Base-by-base conservation (phyloP, 1,139 yeast genomes). In the Meyerozyma carpophila region DNA sequence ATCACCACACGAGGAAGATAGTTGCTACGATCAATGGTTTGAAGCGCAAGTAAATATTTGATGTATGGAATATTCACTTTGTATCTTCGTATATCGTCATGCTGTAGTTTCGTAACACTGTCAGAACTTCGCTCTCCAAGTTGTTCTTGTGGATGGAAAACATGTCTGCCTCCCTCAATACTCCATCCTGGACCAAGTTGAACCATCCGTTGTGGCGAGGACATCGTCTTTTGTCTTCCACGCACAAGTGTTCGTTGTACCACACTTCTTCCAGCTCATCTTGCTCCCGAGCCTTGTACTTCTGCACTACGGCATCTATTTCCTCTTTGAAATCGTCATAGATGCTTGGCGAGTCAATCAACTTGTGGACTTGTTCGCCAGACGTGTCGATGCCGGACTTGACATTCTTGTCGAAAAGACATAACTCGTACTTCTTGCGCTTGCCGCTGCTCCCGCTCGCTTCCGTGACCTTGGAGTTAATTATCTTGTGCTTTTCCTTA, bases 21-120 rank as follows among this genome's bases (percentile, higher is more conserved):
- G 81, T 86, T 11, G 91, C 89, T 14, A 86, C 95, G 0, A 75
- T 86, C 51, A 82, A 85, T 52, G 95, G 95, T 5, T 49, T 61
- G 46, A 72, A 72, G 56, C 56, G 55, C 42, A 20, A 39, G 14
- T 32, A 11, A 40, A 42, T 21, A 21, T 21, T 5, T 21, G 24
- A 2, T 37, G 24, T n/a, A 32, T 16, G 8, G 21, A 2, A 32
- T 31, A n/a, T 8, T 31, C 34, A 13, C 16, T 31, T 31, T n/a
- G 32, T 28, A 10, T 34, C 39, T 48, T 69, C 75, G 46, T 68
- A 66, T 6, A 57, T 63, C 32, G 62, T 59, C 9, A 75, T 62
- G 43, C 70, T 70, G 50, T 72, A 63, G 31, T 60, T 60, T 27
- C 67, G 62, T 32, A 68, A 54, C 3, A 71, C 46, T 3, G 45